Evolutionary conservation across 164 flowering plant species (phyloP).

Genomic region (Liquidambar formosana): DNA sequence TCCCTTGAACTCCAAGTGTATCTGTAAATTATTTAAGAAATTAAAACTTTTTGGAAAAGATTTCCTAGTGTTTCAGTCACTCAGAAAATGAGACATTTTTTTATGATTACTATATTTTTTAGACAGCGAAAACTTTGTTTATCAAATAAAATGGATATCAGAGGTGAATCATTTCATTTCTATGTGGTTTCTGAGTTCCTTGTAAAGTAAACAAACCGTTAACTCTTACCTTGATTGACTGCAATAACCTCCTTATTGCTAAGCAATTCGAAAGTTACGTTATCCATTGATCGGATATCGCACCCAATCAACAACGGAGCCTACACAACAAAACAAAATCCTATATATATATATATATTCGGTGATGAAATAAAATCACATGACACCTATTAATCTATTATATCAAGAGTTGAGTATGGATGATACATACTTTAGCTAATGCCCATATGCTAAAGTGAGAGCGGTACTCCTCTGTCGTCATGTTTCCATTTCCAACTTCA

Average conservation of each 20-base stretch:
- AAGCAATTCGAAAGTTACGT: constrained; percentile 42
- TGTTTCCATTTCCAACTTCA: constrained; percentile 88
- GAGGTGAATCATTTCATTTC: too few relatives aligned
- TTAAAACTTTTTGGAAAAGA: too few relatives aligned
- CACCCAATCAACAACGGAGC: constrained; percentile 81
- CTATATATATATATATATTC: too few relatives aligned
- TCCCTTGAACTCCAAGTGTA: constrained; percentile 77
- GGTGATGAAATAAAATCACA: too few relatives aligned
- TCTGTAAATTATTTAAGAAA: constrained; percentile 34
- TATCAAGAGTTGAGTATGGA: too few relatives aligned
- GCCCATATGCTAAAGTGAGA: constrained; percentile 93
- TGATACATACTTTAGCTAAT: constrained; percentile 47
- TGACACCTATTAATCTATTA: too few relatives aligned
- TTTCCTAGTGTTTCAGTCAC: too few relatives aligned
- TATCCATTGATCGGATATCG: constrained; percentile 54
- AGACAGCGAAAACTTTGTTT: too few relatives aligned
- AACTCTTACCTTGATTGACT: constrained; percentile 66
- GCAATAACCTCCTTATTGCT: constrained; percentile 73
- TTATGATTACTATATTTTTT: too few relatives aligned
- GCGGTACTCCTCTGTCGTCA: constrained; percentile 72
- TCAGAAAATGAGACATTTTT: too few relatives aligned
- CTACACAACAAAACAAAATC: constrained; percentile 26
- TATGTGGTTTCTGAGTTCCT: too few relatives aligned
- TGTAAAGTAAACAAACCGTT: neutral
- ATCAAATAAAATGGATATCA: too few relatives aligned